phyloP scores from a whole-genome alignment of 306 rosid genomes.

The Quercus agrifolia region DNA sequence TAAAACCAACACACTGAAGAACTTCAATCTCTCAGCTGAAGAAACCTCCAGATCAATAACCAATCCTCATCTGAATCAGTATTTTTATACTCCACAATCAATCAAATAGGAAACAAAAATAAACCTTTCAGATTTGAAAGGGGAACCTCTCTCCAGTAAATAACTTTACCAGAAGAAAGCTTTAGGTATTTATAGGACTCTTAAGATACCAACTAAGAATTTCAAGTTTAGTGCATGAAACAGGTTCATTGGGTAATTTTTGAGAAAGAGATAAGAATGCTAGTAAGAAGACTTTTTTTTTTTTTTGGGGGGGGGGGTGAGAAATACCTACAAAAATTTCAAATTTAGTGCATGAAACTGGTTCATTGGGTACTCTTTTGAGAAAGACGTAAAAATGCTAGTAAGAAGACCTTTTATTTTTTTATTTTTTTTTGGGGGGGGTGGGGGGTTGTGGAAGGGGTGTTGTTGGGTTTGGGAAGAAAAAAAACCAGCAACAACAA shows the following conservation, averaged over 20 bases:
- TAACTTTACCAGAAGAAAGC: too few species aligned
- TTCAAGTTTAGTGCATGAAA: not conserved
- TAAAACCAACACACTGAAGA: not conserved
- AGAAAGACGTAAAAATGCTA: not conserved
- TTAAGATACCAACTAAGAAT: not conserved
- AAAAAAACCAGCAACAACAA: not conserved
- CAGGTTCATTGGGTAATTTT: not conserved
- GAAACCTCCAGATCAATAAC: not conserved
- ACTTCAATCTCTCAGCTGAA: not conserved
- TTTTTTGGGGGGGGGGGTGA: not conserved
- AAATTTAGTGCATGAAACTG: not conserved
- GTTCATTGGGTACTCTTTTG: not conserved
- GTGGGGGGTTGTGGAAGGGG: not conserved
- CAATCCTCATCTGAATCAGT: not conserved
- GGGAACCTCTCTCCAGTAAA: too few species aligned
- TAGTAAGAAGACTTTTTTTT: not conserved
- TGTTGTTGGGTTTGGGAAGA: not conserved
- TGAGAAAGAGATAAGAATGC: not conserved
- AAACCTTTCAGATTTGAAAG: too few species aligned
- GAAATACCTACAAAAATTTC: too few species aligned
- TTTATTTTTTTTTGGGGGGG: too few species aligned
- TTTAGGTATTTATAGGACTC: not conserved
- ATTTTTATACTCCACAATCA: too few species aligned
- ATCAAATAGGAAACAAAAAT: too few species aligned
- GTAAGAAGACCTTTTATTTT: too few species aligned